phyloP scores from a whole-genome alignment of 441 rosid species.

The Gossypium aridum region DNA sequence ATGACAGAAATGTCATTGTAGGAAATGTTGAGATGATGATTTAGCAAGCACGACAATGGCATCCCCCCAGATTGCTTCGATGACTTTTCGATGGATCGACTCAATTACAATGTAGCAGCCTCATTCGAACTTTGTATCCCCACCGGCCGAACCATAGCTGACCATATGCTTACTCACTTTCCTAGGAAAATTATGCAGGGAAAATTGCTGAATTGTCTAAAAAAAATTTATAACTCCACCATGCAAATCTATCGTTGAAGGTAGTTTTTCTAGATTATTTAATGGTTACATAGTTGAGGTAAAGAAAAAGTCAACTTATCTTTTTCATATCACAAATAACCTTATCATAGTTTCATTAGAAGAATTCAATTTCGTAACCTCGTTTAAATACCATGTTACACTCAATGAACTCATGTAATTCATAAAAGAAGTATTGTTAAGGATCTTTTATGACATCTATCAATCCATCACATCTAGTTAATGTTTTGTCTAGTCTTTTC shows the following conservation, averaged over 20 bases:
- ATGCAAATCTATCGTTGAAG: conserved; percentile 60
- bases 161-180: background rate
- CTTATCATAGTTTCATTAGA: too few species aligned
- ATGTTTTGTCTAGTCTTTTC: too few species aligned
- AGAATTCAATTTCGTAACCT: too few species aligned
- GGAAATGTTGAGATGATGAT: conserved; percentile 18
- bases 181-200: background rate
- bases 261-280: conserved; percentile 24
- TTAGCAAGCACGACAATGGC: conserved; percentile 46
- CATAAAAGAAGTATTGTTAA: too few species aligned
- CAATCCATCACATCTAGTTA: too few species aligned
- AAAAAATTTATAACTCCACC: conserved; percentile 24
- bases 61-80: conserved; percentile 52
- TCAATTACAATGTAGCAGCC: conserved; percentile 43
- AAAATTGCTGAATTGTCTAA: conserved; percentile 43
- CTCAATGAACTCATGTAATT: too few species aligned
- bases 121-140: conserved; percentile 20
- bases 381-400: too few species aligned
- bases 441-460: too few species aligned
- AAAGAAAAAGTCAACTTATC: too few species aligned
- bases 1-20: conserved; percentile 41
- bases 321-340: too few species aligned
- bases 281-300: conserved; percentile 11
- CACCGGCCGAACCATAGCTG: background rate
- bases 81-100: conserved; percentile 56